Evolutionary conservation across 441 rosid genomes (phyloP), one percentile per base, ranked within the genome.

Genomic region (Isatis lusitanica): DNA sequence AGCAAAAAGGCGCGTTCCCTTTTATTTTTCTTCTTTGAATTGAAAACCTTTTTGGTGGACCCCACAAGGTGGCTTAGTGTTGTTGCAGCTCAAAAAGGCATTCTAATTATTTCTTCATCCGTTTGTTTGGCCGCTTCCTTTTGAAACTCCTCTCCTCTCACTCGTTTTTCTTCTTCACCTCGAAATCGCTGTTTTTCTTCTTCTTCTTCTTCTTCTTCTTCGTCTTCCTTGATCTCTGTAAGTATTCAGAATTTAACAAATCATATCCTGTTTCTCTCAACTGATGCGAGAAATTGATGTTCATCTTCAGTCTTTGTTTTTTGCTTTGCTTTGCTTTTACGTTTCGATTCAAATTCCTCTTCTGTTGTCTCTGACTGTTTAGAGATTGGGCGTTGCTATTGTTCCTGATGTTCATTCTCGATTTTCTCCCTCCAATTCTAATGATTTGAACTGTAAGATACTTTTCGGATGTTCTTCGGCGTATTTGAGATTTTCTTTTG

Each of bases 151-250:
- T 11, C 35, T 68, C n/a, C n/a, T 21, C 24, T 21, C 62, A 50
- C 70, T 66, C 48, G 36, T 33, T 11, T 11, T 48, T 48, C 5
- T 48, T 18, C 8, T 16, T 51, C 70, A 66, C 31, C 31, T 28
- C 31, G 4, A 28, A 28, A 28, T 28, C 31, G 36, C 9, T 6
- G 5, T 42, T n/a, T n/a, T n/a, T n/a, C 8, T 42, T 13, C 0
- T 7, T 66, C 16, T 18, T 63, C 39, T 9, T 40, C 33, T 30
- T 56, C 60, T 52, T 0, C 62, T 40, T 67, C 73, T 17, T 43
- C 65, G 9, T 68, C 47, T 38, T 2, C n/a, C 7, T 42, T 38
- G 61, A 39, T 71, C 68, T 71, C 70, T 73, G 65, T 73, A 73
- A 72, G 70, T 42, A 51, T 71, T 62, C 33, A 36, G 3, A 48